phyloP scores from a whole-genome alignment of 495 filamentous ascomycete species.

The Xylaria venustula region DNA sequence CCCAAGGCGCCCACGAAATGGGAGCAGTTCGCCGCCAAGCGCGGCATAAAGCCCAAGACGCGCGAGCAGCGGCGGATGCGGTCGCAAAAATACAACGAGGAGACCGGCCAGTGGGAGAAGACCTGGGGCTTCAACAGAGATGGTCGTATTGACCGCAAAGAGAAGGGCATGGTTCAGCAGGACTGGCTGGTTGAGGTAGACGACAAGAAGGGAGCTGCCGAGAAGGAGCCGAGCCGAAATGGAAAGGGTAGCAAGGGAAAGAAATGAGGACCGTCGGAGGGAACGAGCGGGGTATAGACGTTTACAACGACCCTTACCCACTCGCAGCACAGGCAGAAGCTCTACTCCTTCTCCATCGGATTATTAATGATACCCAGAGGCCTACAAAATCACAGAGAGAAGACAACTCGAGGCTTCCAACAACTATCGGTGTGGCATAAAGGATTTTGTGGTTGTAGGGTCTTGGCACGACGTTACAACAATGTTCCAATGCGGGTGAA shows the following conservation, averaged over 20 bases:
- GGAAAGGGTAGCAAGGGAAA: slow-evolving; percentile 67
- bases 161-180: slow-evolving; percentile 48
- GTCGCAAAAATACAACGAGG: slow-evolving; percentile 82
- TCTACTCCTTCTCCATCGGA: neutral
- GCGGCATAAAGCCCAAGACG: slow-evolving; percentile 85
- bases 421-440: slow-evolving; percentile 8
- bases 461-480: neutral
- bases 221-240: slow-evolving; percentile 55
- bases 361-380: slow-evolving; percentile 15
- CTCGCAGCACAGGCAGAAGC: neutral
- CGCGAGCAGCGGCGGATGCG: slow-evolving; percentile 52
- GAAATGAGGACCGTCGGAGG: slow-evolving; percentile 53
- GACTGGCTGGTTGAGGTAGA: slow-evolving; percentile 92
- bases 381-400: neutral
- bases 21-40: slow-evolving; percentile 92
- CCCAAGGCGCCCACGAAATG: slow-evolving; percentile 84
- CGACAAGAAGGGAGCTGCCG: slow-evolving; percentile 67
- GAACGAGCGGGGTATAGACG: slow-evolving; percentile 4
- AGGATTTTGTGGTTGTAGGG: neutral
- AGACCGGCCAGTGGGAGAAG: slow-evolving; percentile 80
- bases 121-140: slow-evolving; percentile 92
- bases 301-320: neutral
- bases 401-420: neutral
- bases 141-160: slow-evolving; percentile 69
- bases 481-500: slow-evolving; percentile 11